Evolutionary conservation across 2,329 filamentous ascomycete genomes (phyloP).

Genomic region (Ophiostoma tasmaniense): DNA sequence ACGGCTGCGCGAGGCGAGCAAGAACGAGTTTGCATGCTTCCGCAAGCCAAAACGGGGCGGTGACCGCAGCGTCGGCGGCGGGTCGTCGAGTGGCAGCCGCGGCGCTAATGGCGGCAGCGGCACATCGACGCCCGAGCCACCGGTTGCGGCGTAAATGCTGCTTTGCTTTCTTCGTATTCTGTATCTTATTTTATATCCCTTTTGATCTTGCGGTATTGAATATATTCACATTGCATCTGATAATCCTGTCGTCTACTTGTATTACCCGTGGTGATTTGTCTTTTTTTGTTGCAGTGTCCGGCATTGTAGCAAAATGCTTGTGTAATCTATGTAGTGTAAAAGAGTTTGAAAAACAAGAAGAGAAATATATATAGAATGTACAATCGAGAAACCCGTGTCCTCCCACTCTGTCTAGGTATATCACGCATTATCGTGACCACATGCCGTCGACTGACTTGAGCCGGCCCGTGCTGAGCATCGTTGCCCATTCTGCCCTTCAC

Average conservation of each 20-base stretch:
- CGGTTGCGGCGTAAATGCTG: not conserved
- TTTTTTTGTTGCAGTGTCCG: conserved; percentile 1
- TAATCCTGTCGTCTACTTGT: not conserved
- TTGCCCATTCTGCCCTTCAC: not conserved
- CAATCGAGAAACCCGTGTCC: not conserved
- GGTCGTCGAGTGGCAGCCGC: not conserved
- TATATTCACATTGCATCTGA: not conserved
- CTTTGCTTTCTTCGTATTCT: not conserved
- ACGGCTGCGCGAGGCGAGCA: conserved; percentile 68
- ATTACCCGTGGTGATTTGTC: conserved; percentile 1
- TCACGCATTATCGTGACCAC: not conserved
- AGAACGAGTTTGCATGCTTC: conserved; percentile 83
- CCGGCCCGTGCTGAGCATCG: not conserved
- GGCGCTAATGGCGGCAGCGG: conserved; percentile 1
- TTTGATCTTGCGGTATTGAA: not conserved
- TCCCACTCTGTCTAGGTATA: not conserved
- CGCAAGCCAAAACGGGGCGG: conserved; percentile 48
- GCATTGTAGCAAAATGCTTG: not conserved
- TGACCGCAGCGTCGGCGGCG: conserved; percentile 2
- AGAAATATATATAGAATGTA: not conserved
- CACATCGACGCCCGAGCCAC: conserved; percentile 7
- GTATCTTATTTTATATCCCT: not conserved
- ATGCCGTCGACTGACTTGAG: not conserved
- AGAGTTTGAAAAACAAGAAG: not conserved
- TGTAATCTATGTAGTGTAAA: not conserved